Evolutionary conservation across 176 grass and related monocot species (phyloP), one percentile per base, ranked within the genome.

Genomic region (Oryza brachyantha): DNA sequence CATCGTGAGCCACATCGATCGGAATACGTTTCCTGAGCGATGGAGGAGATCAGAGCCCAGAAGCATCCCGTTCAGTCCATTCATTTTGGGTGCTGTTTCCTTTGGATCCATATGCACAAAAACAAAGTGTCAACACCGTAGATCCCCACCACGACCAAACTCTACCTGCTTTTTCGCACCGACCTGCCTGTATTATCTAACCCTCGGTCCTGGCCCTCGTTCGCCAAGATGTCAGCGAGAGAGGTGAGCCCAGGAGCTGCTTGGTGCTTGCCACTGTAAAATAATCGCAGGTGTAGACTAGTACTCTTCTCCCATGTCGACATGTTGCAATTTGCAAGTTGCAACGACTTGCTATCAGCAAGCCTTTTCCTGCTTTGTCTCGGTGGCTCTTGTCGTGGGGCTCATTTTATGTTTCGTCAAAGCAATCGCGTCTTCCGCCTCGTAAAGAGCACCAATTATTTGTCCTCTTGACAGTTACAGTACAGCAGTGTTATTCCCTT

Each of bases 281-380:
- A 36, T 36, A 50, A 29, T 34, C 60, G 38, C 17, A 29, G 40
- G 37, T n/a, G n/a, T n/a, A n/a, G n/a, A n/a, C n/a, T n/a, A n/a
- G n/a, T n/a, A n/a, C n/a, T n/a, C n/a, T 26, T 22, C 28, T 19
- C 72, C 69, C 43, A 83, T 67, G 85, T 88, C 85, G 85, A 83
- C 79, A 78, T 39, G 85, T 12, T 46, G 63, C 40, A 41, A 26
- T 17, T 16, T 46, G 46, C 50, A 55, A 22, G 19, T 55, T 39
- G 24, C 43, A 5, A 21, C 29, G 6, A 21, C 12, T 17, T 11
- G 68, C 37, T 68, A 27, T 13, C 22, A 7, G 14, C 45, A 48
- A 48, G 45, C 32, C 26, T 32, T n/a, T 31, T 24, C 16, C 60
- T 7, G 27, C 21, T 41, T 58, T 9, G 7, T 13, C 58, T 10